Evolutionary conservation across 2,329 filamentous ascomycete species (phyloP), one percentile per base, ranked within the genome.

Genomic region (Dactylellina drechsleri): DNA sequence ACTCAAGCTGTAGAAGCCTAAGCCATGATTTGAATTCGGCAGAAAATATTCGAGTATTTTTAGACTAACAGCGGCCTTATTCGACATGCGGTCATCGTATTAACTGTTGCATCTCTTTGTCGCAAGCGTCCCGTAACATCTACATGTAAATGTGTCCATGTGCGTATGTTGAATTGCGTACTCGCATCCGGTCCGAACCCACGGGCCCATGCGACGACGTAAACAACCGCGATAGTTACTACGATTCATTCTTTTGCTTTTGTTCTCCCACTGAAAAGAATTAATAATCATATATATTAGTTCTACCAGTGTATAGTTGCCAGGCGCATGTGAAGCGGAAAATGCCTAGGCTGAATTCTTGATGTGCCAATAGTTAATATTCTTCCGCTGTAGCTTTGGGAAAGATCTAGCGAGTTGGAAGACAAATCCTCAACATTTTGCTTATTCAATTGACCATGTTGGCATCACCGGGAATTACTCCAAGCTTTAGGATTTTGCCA

Each of bases 1-100:
- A 68, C 71, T 75, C 71, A 75, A 68, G 26, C 26, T 67, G 47
- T 36, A 64, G 36, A 67, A 75, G 71, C 71, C 71, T 75, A 75
- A 62, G 31, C 43, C 57, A 57, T 50, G 20, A 74, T 67, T 67
- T 66, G 62, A 53, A 67, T 61, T 62, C 70, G 43, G 49, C 60
- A 31, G 45, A 31, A 50, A 54, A 28, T 12, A 31, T 13, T 49
- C 40, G 16, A 53, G 62, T 75, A 75, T 75, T 75, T 75, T 75
- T 75, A 68, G 71, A 58, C 53, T 40, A 50, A 7, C 31, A 10
- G 31, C 31, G 31, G 31, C 31, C 31, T 16, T 20, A 40, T 45
- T 23, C 16, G 16, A 66, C 56, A 28, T 56, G 53, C 57, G 61
- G 61, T 66, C 49, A 57, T 43, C 41, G 18, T 40, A 23, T 36